Conservation (phyloP, 202 grass and related monocot species). For the Setaria italica region DNA sequence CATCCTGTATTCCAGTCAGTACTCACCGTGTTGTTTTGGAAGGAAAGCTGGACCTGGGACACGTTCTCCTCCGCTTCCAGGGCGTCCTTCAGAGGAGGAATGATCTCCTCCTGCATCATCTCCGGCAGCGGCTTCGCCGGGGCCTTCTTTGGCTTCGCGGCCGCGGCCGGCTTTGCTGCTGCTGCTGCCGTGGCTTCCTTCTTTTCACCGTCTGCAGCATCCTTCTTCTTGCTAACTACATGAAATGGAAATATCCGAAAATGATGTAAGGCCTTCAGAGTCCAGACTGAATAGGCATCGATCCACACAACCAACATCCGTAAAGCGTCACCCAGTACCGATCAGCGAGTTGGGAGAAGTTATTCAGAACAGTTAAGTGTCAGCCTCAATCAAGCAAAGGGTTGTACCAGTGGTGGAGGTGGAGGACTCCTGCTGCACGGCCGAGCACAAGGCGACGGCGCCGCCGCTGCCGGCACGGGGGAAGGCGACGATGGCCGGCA, state of each 20-base stretch:
- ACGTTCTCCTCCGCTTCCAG: constrained; percentile 81
- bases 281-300: not conserved
- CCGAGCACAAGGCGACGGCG: constrained; percentile 45
- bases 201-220: constrained; percentile 43
- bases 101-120: constrained; percentile 94
- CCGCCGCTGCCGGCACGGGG: constrained; percentile 32
- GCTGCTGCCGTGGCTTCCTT: constrained; percentile 42
- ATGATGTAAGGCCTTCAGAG: not conserved
- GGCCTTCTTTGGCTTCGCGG: constrained; percentile 74
- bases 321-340: not conserved
- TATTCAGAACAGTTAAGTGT: not conserved
- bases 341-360: not conserved
- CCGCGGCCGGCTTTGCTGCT: constrained; percentile 48
- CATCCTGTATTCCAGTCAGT: not conserved
- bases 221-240: constrained; percentile 80
- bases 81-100: constrained; percentile 67
- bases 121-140: constrained; percentile 70
- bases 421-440: constrained; percentile 63
- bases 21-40: constrained; percentile 89
- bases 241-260: not conserved
- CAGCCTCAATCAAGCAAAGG: not conserved
- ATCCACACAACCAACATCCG: not conserved
- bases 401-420: constrained; percentile 52
- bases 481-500: constrained; percentile 42
- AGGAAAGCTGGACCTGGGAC: constrained; percentile 75